Conservation (phyloP, 495 filamentous ascomycete species). For the Talaromyces thailandensis region DNA sequence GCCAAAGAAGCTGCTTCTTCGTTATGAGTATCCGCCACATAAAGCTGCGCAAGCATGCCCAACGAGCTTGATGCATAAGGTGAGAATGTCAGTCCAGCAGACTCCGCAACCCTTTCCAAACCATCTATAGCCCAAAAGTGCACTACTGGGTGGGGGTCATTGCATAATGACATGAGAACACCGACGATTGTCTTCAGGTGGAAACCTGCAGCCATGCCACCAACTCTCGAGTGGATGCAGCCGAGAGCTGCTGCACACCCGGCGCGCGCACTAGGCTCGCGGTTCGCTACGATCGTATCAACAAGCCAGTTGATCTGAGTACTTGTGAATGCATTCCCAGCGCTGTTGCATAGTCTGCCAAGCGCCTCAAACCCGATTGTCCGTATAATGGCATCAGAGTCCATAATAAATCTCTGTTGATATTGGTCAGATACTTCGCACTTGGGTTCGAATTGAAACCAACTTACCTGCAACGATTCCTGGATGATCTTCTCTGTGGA, state of each 20-base stretch:
- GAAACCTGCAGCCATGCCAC: constrained; percentile 96
- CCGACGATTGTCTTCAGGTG: constrained; percentile 94
- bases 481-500: constrained; percentile 83
- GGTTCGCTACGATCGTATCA: constrained; percentile 84
- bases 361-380: constrained; percentile 78
- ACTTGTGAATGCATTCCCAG: constrained; percentile 82
- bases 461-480: constrained; percentile 60
- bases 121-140: constrained; percentile 95
- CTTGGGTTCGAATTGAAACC: neutral
- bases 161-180: constrained; percentile 90
- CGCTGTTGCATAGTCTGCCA: constrained; percentile 82
- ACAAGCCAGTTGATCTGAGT: constrained; percentile 85
- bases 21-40: constrained; percentile 84
- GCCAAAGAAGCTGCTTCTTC: constrained; percentile 66
- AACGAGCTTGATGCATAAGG: constrained; percentile 82
- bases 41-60: constrained; percentile 87
- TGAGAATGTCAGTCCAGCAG: constrained; percentile 86
- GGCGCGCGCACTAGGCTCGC: constrained; percentile 86
- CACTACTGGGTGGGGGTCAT: constrained; percentile 91
- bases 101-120: constrained; percentile 78
- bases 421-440: neutral
- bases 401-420: constrained; percentile 58
- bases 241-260: constrained; percentile 92
- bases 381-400: constrained; percentile 77
- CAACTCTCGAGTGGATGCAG: constrained; percentile 88